Evolutionary conservation across 176 grass and related monocot genomes (phyloP), one percentile per base, ranked within the genome.

Genomic region (Rhipidocladum racemiflorum): DNA sequence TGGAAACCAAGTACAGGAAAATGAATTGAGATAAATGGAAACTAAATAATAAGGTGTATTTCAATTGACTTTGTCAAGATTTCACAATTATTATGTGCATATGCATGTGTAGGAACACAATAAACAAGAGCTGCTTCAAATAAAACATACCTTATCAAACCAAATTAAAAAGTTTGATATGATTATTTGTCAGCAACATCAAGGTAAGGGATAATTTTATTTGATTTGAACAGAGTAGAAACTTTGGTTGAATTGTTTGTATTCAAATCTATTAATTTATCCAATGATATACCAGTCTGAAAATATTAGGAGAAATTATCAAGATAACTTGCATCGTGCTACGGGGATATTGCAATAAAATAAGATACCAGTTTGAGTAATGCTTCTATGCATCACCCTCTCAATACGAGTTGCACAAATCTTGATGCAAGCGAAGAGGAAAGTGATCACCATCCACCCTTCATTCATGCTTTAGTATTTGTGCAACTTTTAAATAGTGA

Each of bases 71-170:
- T 59, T 59, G n/a, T 25, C n/a, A 25, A 25, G 18, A n/a, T 7
- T 7, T 55, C 55, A 25, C 55, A 25, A 59, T 24, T 25, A 59
- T 59, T 11, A 56, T 55, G 32, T 63, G 16, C 46, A 32, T 64
- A 67, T 65, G n/a, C 60, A 78, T 85, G 75, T n/a, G 56, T n/a
- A 30, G n/a, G 29, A 63, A 79, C 69, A 73, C 56, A 51, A 60
- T 27, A 45, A 46, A 40, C 21, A 44, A 68, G 49, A 69, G 23
- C 17, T 51, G 35, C 43, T 62, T 65, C 39, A 61, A 76, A 81
- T 61, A 69, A 67, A 40, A 35, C 14, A 21, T 49, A 87, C 40
- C 71, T 53, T 61, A 76, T 43, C 18, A 21, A 77, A 78, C 24
- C 18, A 88, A 77, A 54, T 71, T 24, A 12, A 70, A 70, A 39